Conservation (phyloP, 108 stramenopile species). For the Mediolabrus comicus region DNA sequence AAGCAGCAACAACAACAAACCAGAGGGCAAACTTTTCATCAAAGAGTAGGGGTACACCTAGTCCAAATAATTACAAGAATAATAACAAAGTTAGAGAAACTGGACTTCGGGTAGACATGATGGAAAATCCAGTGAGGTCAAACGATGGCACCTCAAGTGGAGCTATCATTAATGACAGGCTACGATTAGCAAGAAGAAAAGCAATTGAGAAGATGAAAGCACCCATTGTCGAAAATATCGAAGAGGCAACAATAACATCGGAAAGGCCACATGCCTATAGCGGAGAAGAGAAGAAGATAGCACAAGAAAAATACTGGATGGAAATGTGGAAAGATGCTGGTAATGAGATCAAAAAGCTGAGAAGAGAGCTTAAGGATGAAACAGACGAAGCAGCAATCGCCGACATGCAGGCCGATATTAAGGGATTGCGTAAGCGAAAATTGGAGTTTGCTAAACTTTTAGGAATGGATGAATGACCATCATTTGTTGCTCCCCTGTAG, state of each 20-base stretch:
- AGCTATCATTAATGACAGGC: slow-evolving; percentile 23
- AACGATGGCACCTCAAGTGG: slow-evolving; percentile 44
- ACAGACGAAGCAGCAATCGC: neutral
- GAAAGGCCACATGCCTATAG: neutral
- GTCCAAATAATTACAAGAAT: neutral
- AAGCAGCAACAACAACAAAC: neutral
- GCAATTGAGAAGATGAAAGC: slow-evolving; percentile 1
- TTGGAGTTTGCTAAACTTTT: slow-evolving; percentile 4
- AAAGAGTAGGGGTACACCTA: neutral
- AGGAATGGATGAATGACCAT: slow-evolving; percentile 7
- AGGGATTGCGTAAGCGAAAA: slow-evolving; percentile 8
- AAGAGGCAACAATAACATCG: neutral
- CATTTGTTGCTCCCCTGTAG: no score
- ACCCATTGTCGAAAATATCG: neutral
- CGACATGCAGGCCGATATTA: slow-evolving; percentile 11
- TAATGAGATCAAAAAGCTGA: slow-evolving; percentile 2
- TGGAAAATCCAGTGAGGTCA: slow-evolving; percentile 29
- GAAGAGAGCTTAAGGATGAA: slow-evolving; percentile 3
- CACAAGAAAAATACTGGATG: slow-evolving; percentile 11
- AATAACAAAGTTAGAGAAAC: neutral
- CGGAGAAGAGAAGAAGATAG: neutral
- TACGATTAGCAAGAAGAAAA: slow-evolving; percentile 28
- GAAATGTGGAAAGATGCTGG: slow-evolving; percentile 19
- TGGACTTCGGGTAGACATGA: neutral
- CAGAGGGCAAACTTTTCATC: neutral